Conservation (phyloP, 768 basidiomycete genomes). For the Zangia roseola region DNA sequence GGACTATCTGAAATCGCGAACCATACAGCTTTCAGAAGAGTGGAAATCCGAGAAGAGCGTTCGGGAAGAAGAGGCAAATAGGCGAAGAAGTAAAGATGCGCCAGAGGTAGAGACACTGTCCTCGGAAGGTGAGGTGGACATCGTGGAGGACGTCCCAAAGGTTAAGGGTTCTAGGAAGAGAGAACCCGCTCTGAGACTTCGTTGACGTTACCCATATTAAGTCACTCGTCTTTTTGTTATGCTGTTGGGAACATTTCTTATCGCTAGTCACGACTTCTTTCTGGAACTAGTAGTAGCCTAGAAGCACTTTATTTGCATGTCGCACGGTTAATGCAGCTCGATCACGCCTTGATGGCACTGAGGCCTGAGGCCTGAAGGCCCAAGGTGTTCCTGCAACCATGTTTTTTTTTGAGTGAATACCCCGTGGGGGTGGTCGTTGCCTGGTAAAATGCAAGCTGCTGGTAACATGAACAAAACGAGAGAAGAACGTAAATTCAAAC, state of each 20-base stretch:
- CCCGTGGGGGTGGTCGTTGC: neutral
- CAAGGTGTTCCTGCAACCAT: too few relatives aligned
- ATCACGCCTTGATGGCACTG: neutral
- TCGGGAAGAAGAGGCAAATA: constrained; percentile 34
- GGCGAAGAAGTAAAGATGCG: constrained; percentile 23
- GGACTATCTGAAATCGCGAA: constrained; percentile 41
- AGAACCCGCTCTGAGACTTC: constrained; percentile 24
- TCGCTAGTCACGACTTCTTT: neutral
- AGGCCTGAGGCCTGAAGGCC: too few relatives aligned
- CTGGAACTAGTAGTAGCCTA: constrained; percentile 20
- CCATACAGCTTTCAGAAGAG: constrained; percentile 47
- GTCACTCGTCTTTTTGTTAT: neutral
- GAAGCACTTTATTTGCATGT: constrained; percentile 11
- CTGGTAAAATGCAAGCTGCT: neutral
- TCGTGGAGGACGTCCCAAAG: constrained; percentile 32
- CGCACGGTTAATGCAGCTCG: constrained; percentile 11
- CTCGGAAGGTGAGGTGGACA: constrained; percentile 42
- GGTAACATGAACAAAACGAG: neutral
- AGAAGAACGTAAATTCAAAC: neutral
- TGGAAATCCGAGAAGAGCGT: constrained; percentile 49
- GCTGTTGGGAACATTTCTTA: constrained; percentile 5
- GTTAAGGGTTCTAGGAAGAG: constrained; percentile 15
- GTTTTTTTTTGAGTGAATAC: neutral
- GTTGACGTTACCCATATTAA: constrained; percentile 6
- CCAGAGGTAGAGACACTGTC: constrained; percentile 19